phyloP scores from a whole-genome alignment of 257 asterid species.

The Thymus mandschuricus region DNA sequence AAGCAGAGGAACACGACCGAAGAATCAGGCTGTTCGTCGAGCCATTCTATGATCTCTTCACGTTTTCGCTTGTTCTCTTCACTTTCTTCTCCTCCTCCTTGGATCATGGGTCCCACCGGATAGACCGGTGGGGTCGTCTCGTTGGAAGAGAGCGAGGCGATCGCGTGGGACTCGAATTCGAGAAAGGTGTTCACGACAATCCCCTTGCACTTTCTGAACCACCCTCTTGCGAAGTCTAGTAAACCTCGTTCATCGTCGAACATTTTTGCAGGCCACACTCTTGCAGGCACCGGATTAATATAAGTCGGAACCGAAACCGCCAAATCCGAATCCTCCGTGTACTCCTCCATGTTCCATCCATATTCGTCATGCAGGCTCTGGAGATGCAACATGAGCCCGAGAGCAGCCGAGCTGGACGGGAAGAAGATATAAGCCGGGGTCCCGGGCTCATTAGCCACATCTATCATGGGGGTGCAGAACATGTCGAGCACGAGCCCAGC shows the following conservation, averaged over 20 bases:
- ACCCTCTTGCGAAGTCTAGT: slow-evolving; percentile 7
- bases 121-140: slow-evolving; percentile 35
- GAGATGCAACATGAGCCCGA: slow-evolving; percentile 40
- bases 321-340: neutral
- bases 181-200: slow-evolving; percentile 43
- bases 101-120: slow-evolving; percentile 45
- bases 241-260: slow-evolving; percentile 18
- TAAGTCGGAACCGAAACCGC: slow-evolving; percentile 22
- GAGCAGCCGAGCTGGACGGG: slow-evolving; percentile 26
- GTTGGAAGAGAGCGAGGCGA: slow-evolving; percentile 25
- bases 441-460: slow-evolving; percentile 37
- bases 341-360: slow-evolving; percentile 7
- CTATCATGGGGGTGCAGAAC: slow-evolving; percentile 29
- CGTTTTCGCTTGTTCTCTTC: neutral
- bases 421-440: slow-evolving; percentile 35
- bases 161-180: slow-evolving; percentile 37
- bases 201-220: slow-evolving; percentile 37
- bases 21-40: slow-evolving; percentile 38
- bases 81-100: neutral
- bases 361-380: slow-evolving; percentile 36
- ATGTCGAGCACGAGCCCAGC: slow-evolving; percentile 44
- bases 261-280: slow-evolving; percentile 30
- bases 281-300: slow-evolving; percentile 34
- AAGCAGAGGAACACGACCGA: slow-evolving; percentile 50
- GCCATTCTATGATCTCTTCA: slow-evolving; percentile 31